Evolutionary conservation across 2,329 filamentous ascomycete species (phyloP), one percentile per base, ranked within the genome.

Genomic region (Fonsecaea monophora): DNA sequence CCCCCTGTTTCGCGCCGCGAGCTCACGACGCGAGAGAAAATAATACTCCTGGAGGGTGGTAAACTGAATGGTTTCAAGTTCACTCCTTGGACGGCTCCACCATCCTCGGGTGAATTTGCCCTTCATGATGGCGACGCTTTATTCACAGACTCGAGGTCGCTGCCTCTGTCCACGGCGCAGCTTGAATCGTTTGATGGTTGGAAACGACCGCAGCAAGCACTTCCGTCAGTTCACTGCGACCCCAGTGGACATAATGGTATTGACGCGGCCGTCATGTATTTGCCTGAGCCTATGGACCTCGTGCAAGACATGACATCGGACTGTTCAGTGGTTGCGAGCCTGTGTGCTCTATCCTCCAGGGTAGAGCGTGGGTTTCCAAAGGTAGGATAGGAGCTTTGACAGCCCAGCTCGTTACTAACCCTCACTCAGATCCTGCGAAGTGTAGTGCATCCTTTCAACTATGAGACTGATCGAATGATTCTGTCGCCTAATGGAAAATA

Each of bases 231-330:
- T 18, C 79, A 67, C 18, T 53, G 75, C 73, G 70, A 79, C 75
- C 77, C 70, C 70, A 65, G 72, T 62, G 67, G 38, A 15, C 64
- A 48, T 60, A 13, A 8, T 37, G 42, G 60, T 57, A 35, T 68
- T n/a, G 61, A 59, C 25, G 75, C 75, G 2, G 84, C 83, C 13
- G 80, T 86, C 10, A 91, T 92, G 87, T 78, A 80, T 55, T 82
- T 85, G 15, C 78, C 80, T 6, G 79, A 83, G 8, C 59, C 60
- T 10, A 88, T 91, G 68, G 94, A 99, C 78, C 85, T 99, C 7
- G 93, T 97, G 2, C 95, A 99, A 78, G 95, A 99, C 78, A 89
- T 96, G 66, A 94, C 94, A 4, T 96, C 94, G 0, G 95, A 99
- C 77, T 99, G 95, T 76, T 98, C 95, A 1, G 94, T 99, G 3